Conservation (phyloP, 768 basidiomycete species). For the Mycena crocata region DNA sequence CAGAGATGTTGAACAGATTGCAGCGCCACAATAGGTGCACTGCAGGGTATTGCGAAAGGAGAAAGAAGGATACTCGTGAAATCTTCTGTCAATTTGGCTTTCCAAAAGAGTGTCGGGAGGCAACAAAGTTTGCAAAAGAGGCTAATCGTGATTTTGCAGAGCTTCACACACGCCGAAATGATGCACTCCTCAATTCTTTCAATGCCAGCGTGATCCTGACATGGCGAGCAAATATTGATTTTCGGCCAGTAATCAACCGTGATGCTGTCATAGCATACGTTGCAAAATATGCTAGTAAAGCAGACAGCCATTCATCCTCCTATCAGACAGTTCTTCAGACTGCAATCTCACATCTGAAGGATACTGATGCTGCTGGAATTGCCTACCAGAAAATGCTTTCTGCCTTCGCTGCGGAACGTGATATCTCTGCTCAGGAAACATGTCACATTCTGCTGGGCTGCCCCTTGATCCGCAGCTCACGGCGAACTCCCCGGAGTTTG, state of each 20-base stretch:
- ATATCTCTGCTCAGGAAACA: conserved; percentile 29
- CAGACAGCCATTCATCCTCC: conserved; percentile 17
- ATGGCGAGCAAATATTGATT: conserved; percentile 43
- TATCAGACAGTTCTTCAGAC: conserved; percentile 17
- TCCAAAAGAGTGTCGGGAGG: conserved; percentile 30
- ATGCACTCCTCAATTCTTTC: conserved; percentile 36
- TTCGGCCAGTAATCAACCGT: conserved; percentile 36
- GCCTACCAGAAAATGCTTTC: conserved; percentile 32
- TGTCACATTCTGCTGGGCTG: conserved; percentile 28
- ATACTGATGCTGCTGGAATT: conserved; percentile 22
- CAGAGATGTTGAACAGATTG: conserved; percentile 37
- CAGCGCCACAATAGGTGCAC: conserved; percentile 40
- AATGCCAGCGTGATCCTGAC: conserved; percentile 35
- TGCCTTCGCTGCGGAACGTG: conserved; percentile 18
- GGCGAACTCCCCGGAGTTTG: neutral
- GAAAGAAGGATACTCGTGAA: conserved; percentile 33
- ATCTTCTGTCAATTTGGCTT: conserved; percentile 36
- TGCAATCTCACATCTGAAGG: conserved; percentile 19
- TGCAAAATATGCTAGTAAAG: conserved; percentile 35
- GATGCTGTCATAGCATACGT: conserved; percentile 37
- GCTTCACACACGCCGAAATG: conserved; percentile 32
- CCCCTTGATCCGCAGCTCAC: conserved; percentile 1
- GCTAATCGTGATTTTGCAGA: conserved; percentile 6
- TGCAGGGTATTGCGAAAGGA: conserved; percentile 39
- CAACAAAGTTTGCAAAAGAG: neutral